Conservation (phyloP, 768 basidiomycete species). For the Amanita inopinata region DNA sequence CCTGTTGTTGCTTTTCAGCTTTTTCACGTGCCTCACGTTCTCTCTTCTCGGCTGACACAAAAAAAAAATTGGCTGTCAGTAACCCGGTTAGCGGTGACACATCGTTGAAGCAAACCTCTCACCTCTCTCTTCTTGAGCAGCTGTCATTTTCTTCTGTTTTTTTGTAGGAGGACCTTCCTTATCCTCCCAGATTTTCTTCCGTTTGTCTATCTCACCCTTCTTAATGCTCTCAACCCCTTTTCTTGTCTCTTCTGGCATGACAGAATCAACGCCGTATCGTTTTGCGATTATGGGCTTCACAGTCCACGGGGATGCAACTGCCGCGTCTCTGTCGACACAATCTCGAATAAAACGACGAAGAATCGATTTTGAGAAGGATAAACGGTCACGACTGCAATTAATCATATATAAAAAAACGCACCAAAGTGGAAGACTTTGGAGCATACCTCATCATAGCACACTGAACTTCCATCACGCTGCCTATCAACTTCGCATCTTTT, state of each 20-base stretch:
- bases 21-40: conserved; percentile 66
- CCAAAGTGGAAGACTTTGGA: conserved; percentile 1
- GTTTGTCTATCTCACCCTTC: conserved; percentile 85
- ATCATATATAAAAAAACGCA: conserved; percentile 7
- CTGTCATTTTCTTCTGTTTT: conserved; percentile 71
- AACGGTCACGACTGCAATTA: conserved; percentile 72
- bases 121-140: conserved; percentile 73
- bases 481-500: conserved; percentile 53
- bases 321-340: conserved; percentile 86
- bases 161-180: conserved; percentile 77
- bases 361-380: conserved; percentile 95
- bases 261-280: conserved; percentile 73
- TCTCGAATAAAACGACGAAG: conserved; percentile 94
- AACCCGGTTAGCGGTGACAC: conserved; percentile 17
- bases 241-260: conserved; percentile 81
- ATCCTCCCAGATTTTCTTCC: conserved; percentile 86
- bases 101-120: conserved; percentile 10
- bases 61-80: conserved; percentile 13
- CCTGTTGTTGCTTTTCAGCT: conserved; percentile 51
- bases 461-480: conserved; percentile 77
- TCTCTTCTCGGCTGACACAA: conserved; percentile 44
- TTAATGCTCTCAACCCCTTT: conserved; percentile 72
- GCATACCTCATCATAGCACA: conserved; percentile 71
- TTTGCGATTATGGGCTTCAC: conserved; percentile 81
- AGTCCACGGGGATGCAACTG: conserved; percentile 92